Evolutionary conservation across 208 protist genomes (phyloP), one percentile per base, ranked within the genome.

Genomic region (Dictyostelium gargantuum): DNA sequence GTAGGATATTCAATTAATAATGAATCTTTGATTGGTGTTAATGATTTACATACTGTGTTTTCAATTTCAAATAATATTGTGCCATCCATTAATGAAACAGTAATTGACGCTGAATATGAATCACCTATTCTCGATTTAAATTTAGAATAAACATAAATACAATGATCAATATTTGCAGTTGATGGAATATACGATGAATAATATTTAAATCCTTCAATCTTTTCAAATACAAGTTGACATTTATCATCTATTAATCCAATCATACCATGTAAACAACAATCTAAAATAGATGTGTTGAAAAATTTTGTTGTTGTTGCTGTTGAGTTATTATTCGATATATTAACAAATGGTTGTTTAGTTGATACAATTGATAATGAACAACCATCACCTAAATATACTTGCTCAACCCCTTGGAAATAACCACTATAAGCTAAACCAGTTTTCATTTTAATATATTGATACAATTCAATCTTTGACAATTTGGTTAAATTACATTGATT

Each of bases 151-250:
- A 86, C 29, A 56, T 66, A 86, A 8, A 86, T 3, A 23, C 19
- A 5, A 6, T n/a, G 0, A 23, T 70, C 10, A 0, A 26, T 0
- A 19, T 8, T 13, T 1, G 0, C 17, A 8, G 3, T 3, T 19
- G 1, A 10, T 35, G 82, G 82, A 15, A 89, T 26, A 26, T 75
- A 66, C 1, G 42, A n/a, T 10, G 46, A 50, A 40, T 77, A 86
- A 29, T 48, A n/a, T n/a, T 21, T 76, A 9, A 80, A 80, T 21
- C 46, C 42, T 15, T n/a, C 6, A 0, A n/a, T 6, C 10, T 52
- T 61, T 21, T 81, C 76, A 66, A 81, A 81, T 35, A 81, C 29
- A 40, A 81, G 6, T 46, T 81, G 6, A 52, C 15, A 56, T 48
- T 11, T 17, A 15, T n/a, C 76, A 21, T 81, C 23, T 11, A 32